These are phyloP conservation scores for Botryotinia globosa DNA, from an alignment of 2,329 filamentous ascomycete genomes.

Conservation along the genomic window DNA sequence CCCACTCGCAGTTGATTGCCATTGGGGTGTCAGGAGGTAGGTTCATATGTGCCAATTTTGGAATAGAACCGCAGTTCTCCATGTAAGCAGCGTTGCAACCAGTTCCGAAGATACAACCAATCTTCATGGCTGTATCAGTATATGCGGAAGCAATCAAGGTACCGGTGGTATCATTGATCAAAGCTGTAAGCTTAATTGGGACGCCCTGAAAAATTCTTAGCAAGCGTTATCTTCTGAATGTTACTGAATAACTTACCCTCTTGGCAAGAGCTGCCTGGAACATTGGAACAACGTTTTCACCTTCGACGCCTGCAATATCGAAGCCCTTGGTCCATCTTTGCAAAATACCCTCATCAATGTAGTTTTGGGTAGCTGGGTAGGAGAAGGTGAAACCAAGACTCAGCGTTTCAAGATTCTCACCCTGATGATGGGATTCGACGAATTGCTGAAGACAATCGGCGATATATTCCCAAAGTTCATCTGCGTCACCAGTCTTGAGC, in stretches of 20 bases:
- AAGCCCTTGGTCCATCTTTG: constrained; percentile 98
- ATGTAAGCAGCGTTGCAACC: constrained; percentile 99
- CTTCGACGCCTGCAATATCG: constrained; percentile 88
- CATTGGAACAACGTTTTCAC: constrained; percentile 83
- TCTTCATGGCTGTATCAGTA: constrained; percentile 88
- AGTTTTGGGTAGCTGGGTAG: constrained; percentile 89
- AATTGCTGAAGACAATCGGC: constrained; percentile 91
- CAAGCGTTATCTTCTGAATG: not conserved
- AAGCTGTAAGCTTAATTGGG: constrained; percentile 85
- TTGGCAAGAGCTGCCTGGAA: constrained; percentile 75
- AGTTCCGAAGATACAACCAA: constrained; percentile 97
- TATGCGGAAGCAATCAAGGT: constrained; percentile 96
- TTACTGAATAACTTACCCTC: constrained; percentile 49
- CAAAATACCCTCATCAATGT: constrained; percentile 87
- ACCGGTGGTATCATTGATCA: constrained; percentile 98
- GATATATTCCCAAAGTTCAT: constrained; percentile 93
- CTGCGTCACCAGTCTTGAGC: constrained; percentile 77
- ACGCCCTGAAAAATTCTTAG: constrained; percentile 58
- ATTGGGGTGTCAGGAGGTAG: constrained; percentile 80
- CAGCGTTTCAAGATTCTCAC: constrained; percentile 60
- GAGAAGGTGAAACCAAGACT: constrained; percentile 95
- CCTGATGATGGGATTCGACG: constrained; percentile 77
- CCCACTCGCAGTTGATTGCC: constrained; percentile 98
- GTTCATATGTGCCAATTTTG: constrained; percentile 90
- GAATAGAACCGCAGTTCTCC: constrained; percentile 86